Percentiles rank a stretch among this genome's conserved stretches.
Conservation (phyloP, 257 asterid species). For the Anisodus acutangulus region DNA sequence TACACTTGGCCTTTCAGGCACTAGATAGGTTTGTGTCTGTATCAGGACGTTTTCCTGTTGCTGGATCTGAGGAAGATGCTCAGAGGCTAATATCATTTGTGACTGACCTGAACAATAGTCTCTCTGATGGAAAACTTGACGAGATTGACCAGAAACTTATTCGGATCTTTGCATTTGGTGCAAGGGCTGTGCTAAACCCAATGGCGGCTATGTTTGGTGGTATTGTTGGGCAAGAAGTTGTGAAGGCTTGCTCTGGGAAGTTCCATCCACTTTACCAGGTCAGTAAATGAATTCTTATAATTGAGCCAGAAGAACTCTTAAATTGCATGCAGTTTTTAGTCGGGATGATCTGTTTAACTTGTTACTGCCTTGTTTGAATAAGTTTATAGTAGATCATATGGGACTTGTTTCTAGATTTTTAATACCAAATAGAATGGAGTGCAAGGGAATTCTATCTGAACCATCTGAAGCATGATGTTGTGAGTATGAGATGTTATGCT, state of each 20-base stretch:
- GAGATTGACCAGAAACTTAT: constrained; percentile 76
- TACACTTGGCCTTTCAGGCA: constrained; percentile 89
- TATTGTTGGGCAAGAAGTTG: constrained; percentile 92
- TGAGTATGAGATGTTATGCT: not conserved
- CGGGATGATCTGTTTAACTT: not conserved
- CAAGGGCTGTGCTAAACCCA: constrained; percentile 90
- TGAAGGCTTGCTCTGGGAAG: constrained; percentile 98
- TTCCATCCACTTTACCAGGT: constrained; percentile 97
- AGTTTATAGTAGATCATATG: not conserved
- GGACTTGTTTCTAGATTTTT: constrained; percentile 11
- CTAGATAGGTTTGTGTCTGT: constrained; percentile 73
- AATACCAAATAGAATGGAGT: not conserved
- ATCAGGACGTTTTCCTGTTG: constrained; percentile 69
- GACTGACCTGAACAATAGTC: constrained; percentile 59
- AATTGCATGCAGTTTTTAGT: not conserved
- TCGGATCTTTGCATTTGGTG: constrained; percentile 78
- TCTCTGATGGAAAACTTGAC: constrained; percentile 66
- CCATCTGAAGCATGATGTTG: not conserved
- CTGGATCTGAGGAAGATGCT: constrained; percentile 93
- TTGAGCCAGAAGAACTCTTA: not conserved
- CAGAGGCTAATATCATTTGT: constrained; percentile 73
- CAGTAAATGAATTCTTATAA: constrained; percentile 12
- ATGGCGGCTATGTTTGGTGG: constrained; percentile 99
- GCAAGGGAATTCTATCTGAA: not conserved
- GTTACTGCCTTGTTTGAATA: constrained; percentile 10